Conservation (phyloP, 2,329 filamentous ascomycete genomes). For the Lanzia echinophila region DNA sequence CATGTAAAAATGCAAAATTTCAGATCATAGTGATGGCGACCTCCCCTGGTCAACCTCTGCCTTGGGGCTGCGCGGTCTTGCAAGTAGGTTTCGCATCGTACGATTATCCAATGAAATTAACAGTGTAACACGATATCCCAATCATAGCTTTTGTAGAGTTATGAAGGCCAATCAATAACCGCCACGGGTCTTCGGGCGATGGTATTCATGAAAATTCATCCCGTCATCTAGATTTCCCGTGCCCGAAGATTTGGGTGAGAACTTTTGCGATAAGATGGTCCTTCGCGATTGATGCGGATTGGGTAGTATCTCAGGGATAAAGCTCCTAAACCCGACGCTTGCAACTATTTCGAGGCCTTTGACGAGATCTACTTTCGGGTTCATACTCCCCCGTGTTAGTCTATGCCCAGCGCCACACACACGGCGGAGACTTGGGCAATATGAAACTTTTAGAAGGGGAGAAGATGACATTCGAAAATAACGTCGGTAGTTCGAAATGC, state of each 20-base stretch:
- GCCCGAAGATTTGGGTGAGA: not conserved
- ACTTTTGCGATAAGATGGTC: not conserved
- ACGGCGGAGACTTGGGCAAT: not conserved
- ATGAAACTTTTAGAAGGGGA: not conserved
- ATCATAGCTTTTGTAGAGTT: not conserved
- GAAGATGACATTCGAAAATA: slow-evolving; percentile 9
- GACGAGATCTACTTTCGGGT: slow-evolving; percentile 1
- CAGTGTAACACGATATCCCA: not conserved
- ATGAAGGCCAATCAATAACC: slow-evolving; percentile 4
- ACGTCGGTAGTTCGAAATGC: not conserved
- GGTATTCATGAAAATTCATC: not conserved
- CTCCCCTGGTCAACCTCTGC: not conserved
- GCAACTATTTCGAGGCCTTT: slow-evolving; percentile 1
- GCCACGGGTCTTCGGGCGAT: slow-evolving; percentile 5
- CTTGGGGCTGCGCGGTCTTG: slow-evolving; percentile 1
- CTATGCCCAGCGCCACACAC: slow-evolving; percentile 5
- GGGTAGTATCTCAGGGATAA: slow-evolving; percentile 9
- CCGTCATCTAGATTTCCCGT: not conserved
- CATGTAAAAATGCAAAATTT: not conserved
- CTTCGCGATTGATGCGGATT: slow-evolving; percentile 1
- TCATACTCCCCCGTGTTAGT: not conserved
- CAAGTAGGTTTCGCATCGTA: slow-evolving; percentile 1
- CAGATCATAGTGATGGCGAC: not conserved
- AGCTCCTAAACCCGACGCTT: slow-evolving; percentile 2
- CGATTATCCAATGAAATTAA: slow-evolving; percentile 4